These are phyloP conservation scores for Fusarium falciforme DNA, from an alignment of 2,329 filamentous ascomycete genomes.

Conservation along the genomic window DNA sequence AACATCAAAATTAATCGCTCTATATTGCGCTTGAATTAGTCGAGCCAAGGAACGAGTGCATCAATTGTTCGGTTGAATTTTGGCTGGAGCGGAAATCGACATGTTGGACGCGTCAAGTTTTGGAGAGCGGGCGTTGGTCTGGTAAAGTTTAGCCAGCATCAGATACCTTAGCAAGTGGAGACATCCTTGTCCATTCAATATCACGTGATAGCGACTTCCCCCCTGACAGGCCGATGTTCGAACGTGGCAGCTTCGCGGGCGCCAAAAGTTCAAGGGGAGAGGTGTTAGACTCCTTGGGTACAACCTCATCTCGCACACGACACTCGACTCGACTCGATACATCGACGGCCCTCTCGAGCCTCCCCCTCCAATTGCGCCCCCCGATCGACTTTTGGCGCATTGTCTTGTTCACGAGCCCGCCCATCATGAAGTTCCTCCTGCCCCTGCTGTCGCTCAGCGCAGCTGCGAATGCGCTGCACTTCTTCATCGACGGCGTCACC, in stretches of 20 bases:
- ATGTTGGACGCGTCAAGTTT: slow-evolving; percentile 35
- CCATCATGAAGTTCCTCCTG: slow-evolving; percentile 69
- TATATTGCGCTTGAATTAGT: not conserved
- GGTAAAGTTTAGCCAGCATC: slow-evolving; percentile 20
- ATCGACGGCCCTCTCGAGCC: not conserved
- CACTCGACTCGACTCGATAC: slow-evolving; percentile 2
- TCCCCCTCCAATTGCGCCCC: slow-evolving; percentile 30
- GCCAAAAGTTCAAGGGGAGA: slow-evolving; percentile 32
- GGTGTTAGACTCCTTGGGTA: slow-evolving; percentile 16
- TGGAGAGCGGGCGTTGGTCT: not conserved
- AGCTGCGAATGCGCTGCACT: slow-evolving; percentile 86
- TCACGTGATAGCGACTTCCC: slow-evolving; percentile 51
- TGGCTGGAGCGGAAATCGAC: slow-evolving; percentile 9
- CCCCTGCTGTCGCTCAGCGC: slow-evolving; percentile 74
- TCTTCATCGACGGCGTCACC: slow-evolving; percentile 88
- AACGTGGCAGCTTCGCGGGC: slow-evolving; percentile 64
- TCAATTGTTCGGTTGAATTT: slow-evolving; percentile 7
- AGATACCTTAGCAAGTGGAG: not conserved
- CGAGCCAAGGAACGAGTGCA: not conserved
- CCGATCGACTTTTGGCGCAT: not conserved
- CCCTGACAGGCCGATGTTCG: slow-evolving; percentile 53
- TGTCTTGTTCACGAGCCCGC: not conserved
- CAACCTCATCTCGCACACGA: slow-evolving; percentile 20
- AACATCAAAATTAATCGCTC: slow-evolving; percentile 20
- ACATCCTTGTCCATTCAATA: slow-evolving; percentile 24